Percentiles rank a stretch among this genome's conserved stretches.
Conservation (phyloP, 495 filamentous ascomycete genomes). For the Penicillium turbatum region DNA sequence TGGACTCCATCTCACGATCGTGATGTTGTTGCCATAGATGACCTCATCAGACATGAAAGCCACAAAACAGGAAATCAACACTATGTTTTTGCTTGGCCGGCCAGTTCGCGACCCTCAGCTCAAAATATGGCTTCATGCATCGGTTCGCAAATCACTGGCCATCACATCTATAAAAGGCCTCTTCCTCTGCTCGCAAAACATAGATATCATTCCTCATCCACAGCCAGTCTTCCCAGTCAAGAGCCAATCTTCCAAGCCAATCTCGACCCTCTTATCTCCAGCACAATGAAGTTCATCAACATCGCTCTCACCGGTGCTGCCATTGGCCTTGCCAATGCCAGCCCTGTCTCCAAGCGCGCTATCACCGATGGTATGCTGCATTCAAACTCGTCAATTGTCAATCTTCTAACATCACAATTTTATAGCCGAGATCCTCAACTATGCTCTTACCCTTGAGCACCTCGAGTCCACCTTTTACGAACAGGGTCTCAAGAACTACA, state of each 20-base stretch:
- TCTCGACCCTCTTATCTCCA: background rate
- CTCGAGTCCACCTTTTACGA: slow-evolving; percentile 48
- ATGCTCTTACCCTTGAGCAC: slow-evolving; percentile 35
- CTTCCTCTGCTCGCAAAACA: too few species aligned
- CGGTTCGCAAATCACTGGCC: too few species aligned
- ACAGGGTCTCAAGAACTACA: slow-evolving; percentile 54
- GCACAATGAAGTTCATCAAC: slow-evolving; percentile 16
- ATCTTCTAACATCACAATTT: background rate
- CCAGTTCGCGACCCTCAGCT: too few species aligned
- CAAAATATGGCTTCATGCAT: too few species aligned
- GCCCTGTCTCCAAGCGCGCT: slow-evolving; percentile 14
- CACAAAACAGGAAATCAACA: too few species aligned
- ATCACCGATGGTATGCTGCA: slow-evolving; percentile 13
- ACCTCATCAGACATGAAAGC: too few species aligned
- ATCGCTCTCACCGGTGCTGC: slow-evolving; percentile 7
- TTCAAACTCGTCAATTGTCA: background rate
- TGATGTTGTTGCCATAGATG: too few species aligned
- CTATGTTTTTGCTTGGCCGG: too few species aligned
- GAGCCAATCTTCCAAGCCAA: background rate
- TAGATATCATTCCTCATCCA: background rate
- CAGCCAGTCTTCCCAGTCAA: background rate
- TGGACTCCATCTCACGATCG: too few species aligned
- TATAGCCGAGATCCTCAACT: slow-evolving; percentile 34
- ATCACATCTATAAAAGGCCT: slow-evolving; percentile 1
- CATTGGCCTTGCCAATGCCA: slow-evolving; percentile 10